Percentiles rank a stretch among this genome's conserved stretches.
Evolutionary conservation across 192 early-diverging fungal species (phyloP).

Genomic region (Backusella westeae): DNA sequence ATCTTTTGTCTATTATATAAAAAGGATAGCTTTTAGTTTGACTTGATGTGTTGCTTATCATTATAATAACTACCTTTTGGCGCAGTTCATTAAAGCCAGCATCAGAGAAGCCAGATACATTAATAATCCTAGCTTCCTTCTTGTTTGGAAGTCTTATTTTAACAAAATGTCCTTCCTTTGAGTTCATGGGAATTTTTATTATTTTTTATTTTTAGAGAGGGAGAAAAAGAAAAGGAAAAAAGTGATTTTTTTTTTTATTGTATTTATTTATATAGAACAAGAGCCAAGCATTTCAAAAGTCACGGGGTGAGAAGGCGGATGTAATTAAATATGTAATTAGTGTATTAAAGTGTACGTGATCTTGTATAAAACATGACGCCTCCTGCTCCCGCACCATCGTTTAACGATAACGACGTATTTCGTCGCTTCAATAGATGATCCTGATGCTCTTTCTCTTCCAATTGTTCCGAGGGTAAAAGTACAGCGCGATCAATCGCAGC

Average conservation of each 20-base stretch:
- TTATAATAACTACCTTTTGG: background rate
- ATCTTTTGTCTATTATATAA: background rate
- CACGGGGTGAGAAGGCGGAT: background rate
- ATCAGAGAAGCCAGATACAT: background rate
- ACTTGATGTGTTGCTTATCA: background rate
- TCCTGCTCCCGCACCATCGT: background rate
- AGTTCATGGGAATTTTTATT: background rate
- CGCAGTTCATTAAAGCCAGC: background rate
- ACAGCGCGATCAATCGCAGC: slow-evolving; percentile 38
- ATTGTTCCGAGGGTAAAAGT: slow-evolving; percentile 31
- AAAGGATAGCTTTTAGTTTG: background rate
- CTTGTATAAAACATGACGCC: slow-evolving; percentile 9
- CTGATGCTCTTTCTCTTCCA: slow-evolving; percentile 24
- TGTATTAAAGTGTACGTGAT: slow-evolving; percentile 18
- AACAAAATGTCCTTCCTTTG: background rate
- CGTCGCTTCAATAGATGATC: slow-evolving; percentile 13
- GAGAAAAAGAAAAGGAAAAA: background rate
- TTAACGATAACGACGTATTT: slow-evolving; percentile 10
- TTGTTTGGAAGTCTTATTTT: background rate
- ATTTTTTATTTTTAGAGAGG: background rate
- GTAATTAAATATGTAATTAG: background rate
- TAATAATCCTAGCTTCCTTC: background rate
- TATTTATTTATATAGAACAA: background rate
- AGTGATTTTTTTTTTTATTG: background rate
- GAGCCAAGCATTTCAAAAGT: background rate